Conservation (phyloP, 805 yeast genomes). For the Peterozyma toletana region DNA sequence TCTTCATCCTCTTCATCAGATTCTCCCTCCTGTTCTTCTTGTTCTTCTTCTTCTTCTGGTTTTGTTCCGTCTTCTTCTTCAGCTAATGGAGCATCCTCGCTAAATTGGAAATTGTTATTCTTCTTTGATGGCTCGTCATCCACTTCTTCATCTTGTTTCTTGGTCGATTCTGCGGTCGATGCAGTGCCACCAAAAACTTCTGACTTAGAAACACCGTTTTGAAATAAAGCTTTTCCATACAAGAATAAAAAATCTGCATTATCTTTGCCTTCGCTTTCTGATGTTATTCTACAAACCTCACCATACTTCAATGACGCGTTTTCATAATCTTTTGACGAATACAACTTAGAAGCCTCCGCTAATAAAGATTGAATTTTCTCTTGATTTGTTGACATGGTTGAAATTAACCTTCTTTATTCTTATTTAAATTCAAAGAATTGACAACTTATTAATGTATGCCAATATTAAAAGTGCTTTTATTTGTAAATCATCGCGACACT, state of each 20-base stretch:
- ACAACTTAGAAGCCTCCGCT: slow-evolving; percentile 55
- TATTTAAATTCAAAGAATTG: too few species aligned
- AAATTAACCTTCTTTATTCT: too few species aligned
- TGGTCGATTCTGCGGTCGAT: slow-evolving; percentile 17
- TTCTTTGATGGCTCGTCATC: slow-evolving; percentile 11
- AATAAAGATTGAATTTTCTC: slow-evolving; percentile 39
- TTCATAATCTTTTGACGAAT: slow-evolving; percentile 60
- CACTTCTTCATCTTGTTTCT: slow-evolving; percentile 12
- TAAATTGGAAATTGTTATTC: slow-evolving; percentile 24
- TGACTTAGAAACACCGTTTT: slow-evolving; percentile 64
- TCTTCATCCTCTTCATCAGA: slow-evolving; percentile 18
- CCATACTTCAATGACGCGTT: slow-evolving; percentile 66
- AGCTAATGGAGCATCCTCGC: slow-evolving; percentile 28
- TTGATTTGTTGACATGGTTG: slow-evolving; percentile 19
- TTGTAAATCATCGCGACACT: too few species aligned
- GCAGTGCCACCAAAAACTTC: slow-evolving; percentile 62
- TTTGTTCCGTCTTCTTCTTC: slow-evolving; percentile 22
- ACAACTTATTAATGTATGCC: too few species aligned
- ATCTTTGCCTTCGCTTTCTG: slow-evolving; percentile 50
- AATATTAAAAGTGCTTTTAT: too few species aligned
- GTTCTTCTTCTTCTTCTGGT: slow-evolving; percentile 15
- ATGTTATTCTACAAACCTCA: slow-evolving; percentile 58
- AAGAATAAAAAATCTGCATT: slow-evolving; percentile 64
- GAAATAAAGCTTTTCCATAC: slow-evolving; percentile 77
- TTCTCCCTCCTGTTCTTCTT: slow-evolving; percentile 17